Percentiles rank a stretch among this genome's conserved stretches.
phyloP scores from a whole-genome alignment of 371 early-diverging fungal genomes.

The Zychaea mexicana region DNA sequence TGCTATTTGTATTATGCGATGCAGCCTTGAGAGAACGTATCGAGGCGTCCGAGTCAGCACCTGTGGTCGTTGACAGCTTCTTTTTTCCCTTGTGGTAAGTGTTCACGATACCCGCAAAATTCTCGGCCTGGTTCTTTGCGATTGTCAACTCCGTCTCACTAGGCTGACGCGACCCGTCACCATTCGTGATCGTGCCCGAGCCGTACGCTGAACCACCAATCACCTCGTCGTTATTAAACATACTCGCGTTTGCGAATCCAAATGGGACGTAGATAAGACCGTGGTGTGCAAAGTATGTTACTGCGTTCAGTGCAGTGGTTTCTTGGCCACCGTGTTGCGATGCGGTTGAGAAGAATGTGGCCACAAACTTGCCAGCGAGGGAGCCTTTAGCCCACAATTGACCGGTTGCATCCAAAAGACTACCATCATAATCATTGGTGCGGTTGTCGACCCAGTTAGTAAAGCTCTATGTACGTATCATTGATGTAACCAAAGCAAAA shows the following conservation, averaged over 20 bases:
- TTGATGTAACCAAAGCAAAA: background rate
- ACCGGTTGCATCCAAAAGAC: conserved; percentile 73
- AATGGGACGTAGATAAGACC: conserved; percentile 82
- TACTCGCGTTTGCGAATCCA: conserved; percentile 52
- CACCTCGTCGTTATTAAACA: conserved; percentile 39
- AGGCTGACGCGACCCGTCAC: conserved; percentile 72
- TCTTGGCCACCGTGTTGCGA: conserved; percentile 81
- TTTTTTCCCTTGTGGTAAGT: conserved; percentile 24
- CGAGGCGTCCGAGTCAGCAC: conserved; percentile 14
- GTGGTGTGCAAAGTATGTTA: conserved; percentile 78
- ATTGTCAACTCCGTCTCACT: conserved; percentile 66
- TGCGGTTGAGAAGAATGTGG: conserved; percentile 73
- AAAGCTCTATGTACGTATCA: too few relatives aligned
- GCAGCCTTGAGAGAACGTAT: conserved; percentile 18
- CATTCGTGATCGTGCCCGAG: conserved; percentile 69
- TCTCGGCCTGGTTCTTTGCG: conserved; percentile 68
- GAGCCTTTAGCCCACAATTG: conserved; percentile 67
- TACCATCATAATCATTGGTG: background rate
- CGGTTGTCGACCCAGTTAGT: too few relatives aligned
- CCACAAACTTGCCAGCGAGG: conserved; percentile 74
- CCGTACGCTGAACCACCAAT: conserved; percentile 81
- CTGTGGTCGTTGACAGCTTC: background rate
- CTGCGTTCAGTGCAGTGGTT: conserved; percentile 69
- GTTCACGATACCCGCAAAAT: conserved; percentile 58
- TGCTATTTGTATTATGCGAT: background rate